Conservation (phyloP, 2,329 filamentous ascomycete genomes). For the Alternaria dauci region DNA sequence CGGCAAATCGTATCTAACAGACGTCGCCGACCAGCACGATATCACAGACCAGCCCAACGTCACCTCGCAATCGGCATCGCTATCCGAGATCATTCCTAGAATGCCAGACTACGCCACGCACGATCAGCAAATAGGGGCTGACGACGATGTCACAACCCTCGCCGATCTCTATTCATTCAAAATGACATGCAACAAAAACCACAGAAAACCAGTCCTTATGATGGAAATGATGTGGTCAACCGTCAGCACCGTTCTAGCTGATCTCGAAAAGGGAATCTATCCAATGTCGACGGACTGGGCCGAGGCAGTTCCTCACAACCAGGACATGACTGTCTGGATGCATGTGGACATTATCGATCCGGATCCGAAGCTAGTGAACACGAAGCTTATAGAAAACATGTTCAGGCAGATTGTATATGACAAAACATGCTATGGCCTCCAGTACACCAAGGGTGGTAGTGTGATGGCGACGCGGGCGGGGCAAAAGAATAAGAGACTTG, state of each 20-base stretch:
- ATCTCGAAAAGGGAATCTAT: background rate
- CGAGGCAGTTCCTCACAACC: background rate
- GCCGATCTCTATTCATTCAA: background rate
- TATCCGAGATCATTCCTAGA: background rate
- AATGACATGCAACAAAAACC: background rate
- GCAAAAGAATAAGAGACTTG: background rate
- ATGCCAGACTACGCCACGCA: background rate
- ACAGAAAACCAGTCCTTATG: background rate
- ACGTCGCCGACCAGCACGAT: background rate
- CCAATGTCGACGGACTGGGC: background rate
- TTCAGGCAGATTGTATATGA: background rate
- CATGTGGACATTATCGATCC: background rate
- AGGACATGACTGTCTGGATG: background rate
- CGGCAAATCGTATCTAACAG: background rate
- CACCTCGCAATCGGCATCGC: background rate
- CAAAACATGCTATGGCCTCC: background rate
- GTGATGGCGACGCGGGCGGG: background rate
- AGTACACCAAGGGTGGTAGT: background rate
- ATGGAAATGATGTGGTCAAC: background rate
- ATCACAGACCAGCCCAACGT: background rate
- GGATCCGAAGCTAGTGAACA: background rate
- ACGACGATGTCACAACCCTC: background rate
- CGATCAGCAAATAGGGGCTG: background rate
- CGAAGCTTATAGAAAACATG: constrained; percentile 5
- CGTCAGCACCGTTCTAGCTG: background rate